Evolutionary conservation across 2,329 filamentous ascomycete species (phyloP), one percentile per base, ranked within the genome.

Genomic region (Magnaporthiopsis rhizophila): DNA sequence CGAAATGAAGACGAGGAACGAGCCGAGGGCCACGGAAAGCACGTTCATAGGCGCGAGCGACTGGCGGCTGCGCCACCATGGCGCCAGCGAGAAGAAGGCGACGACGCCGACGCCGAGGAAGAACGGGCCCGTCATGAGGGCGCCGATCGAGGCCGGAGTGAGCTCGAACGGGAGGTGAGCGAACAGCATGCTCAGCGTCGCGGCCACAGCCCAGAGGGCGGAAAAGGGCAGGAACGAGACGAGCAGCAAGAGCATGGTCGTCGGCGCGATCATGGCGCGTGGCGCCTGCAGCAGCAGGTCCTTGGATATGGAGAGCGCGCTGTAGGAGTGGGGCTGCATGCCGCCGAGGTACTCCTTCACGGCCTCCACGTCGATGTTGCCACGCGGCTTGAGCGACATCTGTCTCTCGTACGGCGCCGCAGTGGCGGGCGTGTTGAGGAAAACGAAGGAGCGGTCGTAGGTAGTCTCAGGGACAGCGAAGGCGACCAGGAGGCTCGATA

Each of bases 381-480:
- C 66, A 36, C 69, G 70, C 3, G 72, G 71, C 21, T 67, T 66
- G 45, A 69, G 67, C 0, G 70, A 72, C n/a, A 71, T 66, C 18
- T 69, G 70, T 61, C 89, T 66, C 64, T 69, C 67, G 28, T n/a
- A n/a, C 21, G 70, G 70, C 66, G 66, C 71, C 0, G 69, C 69
- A 4, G 74, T 73, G 1, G 65, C 64, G 2, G 73, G 71, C 6
- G 71, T 72, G 66, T 56, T 65, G 65, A 61, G 53, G 45, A 64
- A 66, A n/a, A 68, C 65, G 45, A 71, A 73, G 15, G 76, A 71
- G 9, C 82, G 79, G 65, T 81, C 76, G 69, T 81, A 86, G 2
- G 76, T 73, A 0, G 83, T 84, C 72, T 87, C 84, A 1, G 83
- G 82, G 0, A 76, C 77, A 5, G 75, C 79, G 2, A 86, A 69